phyloP scores from a whole-genome alignment of 805 yeast genomes.

The Candida ipomoeae region DNA sequence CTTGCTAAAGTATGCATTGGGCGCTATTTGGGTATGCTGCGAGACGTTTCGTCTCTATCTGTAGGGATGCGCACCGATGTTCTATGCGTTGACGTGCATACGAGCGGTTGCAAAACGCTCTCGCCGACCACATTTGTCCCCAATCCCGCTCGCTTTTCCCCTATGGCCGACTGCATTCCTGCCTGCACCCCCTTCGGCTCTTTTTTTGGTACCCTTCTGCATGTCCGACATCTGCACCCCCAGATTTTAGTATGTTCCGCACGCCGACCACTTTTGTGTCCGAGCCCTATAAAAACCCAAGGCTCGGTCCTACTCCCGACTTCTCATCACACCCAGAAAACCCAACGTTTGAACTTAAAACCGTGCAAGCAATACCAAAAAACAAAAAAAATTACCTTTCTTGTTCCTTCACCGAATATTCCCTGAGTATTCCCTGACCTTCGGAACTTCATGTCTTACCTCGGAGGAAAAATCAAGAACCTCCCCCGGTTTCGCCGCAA shows the following conservation, averaged over 20 bases:
- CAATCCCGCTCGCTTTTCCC: neutral
- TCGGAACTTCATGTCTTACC: neutral
- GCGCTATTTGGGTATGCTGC: no score
- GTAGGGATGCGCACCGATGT: neutral
- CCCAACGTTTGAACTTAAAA: neutral
- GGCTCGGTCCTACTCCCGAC: neutral
- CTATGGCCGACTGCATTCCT: neutral
- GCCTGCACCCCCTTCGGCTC: neutral
- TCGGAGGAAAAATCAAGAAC: neutral
- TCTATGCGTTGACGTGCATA: neutral
- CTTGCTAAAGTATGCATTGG: no score
- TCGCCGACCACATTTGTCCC: neutral
- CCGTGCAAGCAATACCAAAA: no score
- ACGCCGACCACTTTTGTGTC: conserved; percentile 1
- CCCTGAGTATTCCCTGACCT: no score
- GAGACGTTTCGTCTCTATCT: neutral
- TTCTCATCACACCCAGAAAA: neutral
- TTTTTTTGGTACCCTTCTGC: neutral
- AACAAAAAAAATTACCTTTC: no score
- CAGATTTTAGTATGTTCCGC: neutral
- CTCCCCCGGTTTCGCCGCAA: neutral
- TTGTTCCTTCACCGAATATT: no score
- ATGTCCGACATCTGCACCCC: neutral
- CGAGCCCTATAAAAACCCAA: neutral
- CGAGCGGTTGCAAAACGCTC: neutral